Evolutionary conservation across 2,329 filamentous ascomycete genomes (phyloP).

Genomic region (Teratosphaeria epicoccoides): DNA sequence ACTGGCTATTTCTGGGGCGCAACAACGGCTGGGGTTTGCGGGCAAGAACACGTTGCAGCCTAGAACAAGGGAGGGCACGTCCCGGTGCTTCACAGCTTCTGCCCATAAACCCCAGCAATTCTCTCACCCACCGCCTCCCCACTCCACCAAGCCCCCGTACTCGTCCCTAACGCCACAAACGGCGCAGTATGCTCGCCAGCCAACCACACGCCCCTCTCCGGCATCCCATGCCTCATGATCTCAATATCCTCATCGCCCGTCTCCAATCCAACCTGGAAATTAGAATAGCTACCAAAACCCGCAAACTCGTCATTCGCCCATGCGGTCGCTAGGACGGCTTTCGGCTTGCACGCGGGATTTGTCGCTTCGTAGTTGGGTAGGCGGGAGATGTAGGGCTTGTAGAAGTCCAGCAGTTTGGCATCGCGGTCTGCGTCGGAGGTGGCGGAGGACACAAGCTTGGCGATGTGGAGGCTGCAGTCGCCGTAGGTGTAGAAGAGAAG

Average conservation of each 20-base stretch:
- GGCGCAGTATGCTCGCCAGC: constrained; percentile 86
- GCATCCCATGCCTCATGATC: constrained; percentile 43
- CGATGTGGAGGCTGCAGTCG: constrained; percentile 48
- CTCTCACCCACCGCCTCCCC: constrained; percentile 66
- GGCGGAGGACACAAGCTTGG: constrained; percentile 21
- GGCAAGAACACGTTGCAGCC: too few species aligned
- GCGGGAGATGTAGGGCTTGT: constrained; percentile 65
- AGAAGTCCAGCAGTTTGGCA: constrained; percentile 52
- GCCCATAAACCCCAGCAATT: constrained; percentile 32
- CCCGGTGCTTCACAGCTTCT: neutral
- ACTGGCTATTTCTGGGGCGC: too few species aligned
- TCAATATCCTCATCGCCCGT: constrained; percentile 64
- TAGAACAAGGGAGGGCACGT: too few species aligned
- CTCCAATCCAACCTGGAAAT: constrained; percentile 68
- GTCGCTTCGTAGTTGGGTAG: constrained; percentile 55
- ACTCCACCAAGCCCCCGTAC: constrained; percentile 85
- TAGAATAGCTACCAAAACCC: constrained; percentile 72
- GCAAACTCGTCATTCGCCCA: constrained; percentile 73
- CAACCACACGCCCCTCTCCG: constrained; percentile 65
- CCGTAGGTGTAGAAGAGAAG: constrained; percentile 75
- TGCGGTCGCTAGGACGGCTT: constrained; percentile 55
- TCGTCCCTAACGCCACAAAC: constrained; percentile 79
- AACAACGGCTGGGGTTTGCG: too few species aligned
- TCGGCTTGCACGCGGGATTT: constrained; percentile 50
- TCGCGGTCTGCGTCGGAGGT: constrained; percentile 39